These are phyloP conservation scores for Metschnikowia aberdeeniae DNA, from an alignment of 805 yeast species.

Conservation along the genomic window DNA sequence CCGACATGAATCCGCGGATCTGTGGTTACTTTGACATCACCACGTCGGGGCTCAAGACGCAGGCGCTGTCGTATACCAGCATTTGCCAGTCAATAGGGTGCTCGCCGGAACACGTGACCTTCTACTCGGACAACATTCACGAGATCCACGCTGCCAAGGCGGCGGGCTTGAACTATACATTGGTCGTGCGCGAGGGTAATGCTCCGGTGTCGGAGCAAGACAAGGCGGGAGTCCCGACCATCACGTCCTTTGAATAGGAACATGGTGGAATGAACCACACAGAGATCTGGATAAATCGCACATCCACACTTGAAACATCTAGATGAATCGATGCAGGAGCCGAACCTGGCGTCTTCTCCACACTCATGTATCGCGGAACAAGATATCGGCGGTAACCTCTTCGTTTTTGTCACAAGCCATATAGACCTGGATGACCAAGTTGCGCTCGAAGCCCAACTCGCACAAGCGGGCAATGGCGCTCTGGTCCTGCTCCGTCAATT, in stretches of 20 bases:
- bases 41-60: constrained; percentile 72
- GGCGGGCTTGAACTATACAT: constrained; percentile 55
- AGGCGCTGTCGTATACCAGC: constrained; percentile 49
- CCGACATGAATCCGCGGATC: constrained; percentile 52
- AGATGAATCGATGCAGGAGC: neutral
- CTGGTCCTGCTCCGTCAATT: constrained; percentile 76
- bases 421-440: constrained; percentile 85
- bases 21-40: constrained; percentile 80
- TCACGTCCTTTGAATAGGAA: constrained; percentile 6
- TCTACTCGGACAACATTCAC: constrained; percentile 73
- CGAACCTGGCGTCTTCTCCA: neutral
- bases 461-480: constrained; percentile 86
- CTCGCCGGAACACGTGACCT: constrained; percentile 41
- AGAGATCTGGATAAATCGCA: neutral
- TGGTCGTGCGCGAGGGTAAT: constrained; percentile 78
- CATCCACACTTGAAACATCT: neutral
- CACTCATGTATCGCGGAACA: constrained; percentile 50
- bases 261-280: neutral
- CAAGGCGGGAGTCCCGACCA: constrained; percentile 6
- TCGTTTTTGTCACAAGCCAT: constrained; percentile 98
- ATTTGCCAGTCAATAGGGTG: constrained; percentile 46
- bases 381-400: constrained; percentile 90
- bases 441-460: constrained; percentile 89
- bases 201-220: constrained; percentile 42
- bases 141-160: constrained; percentile 74